Base-by-base conservation (phyloP, 208 protist species). In the Trypanosoma lewisi region DNA sequence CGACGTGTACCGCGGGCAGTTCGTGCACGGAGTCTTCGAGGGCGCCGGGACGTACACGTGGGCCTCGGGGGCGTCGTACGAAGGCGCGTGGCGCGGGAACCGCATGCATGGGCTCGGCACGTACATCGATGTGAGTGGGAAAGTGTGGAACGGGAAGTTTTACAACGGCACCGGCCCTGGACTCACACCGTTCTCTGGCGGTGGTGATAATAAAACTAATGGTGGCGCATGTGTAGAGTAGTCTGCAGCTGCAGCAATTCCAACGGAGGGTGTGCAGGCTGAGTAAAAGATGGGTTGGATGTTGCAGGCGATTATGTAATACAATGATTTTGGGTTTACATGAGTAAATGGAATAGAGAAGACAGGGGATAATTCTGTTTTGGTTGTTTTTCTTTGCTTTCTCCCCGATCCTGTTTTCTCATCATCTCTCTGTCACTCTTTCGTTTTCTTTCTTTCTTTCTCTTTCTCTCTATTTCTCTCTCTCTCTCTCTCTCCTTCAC, bases 21-120 rank as follows among this genome's bases (percentile, higher is more conserved):
- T 94, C 57, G 47, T 61, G 37, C 75, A 80, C 44, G 85, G 83
- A 27, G 72, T 72, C 25, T 90, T 92, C 51, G 73, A 90, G 21
- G 93, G 93, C n/a, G 25, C 73, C 9, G 93, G 89, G 7, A 73
- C 55, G 39, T 94, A 94, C 63, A 67, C 23, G 45, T 97, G 91
- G 90, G 28, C 56, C 11, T 68, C 78, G 28, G 87, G 90, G 4
- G 59, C 79, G 11, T 47, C 64, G 28, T 97, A 96, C 72, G 66
- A 77, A 6, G 93, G 93, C 4, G 47, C 72, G 39, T 97, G 93
- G 93, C 59, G 77, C 1, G 62, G 58, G 2, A 91, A 94, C 63
- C 76, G 82, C 44, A 96, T 95, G 80, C 88, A 97, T 64, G 90
- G 90, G 16, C 70, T 83, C 25, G 93, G 93, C 25, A 68, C 88